These are phyloP conservation scores for Bryoglossum gracile DNA, from an alignment of 495 filamentous ascomycete genomes.

Conservation along the genomic window DNA sequence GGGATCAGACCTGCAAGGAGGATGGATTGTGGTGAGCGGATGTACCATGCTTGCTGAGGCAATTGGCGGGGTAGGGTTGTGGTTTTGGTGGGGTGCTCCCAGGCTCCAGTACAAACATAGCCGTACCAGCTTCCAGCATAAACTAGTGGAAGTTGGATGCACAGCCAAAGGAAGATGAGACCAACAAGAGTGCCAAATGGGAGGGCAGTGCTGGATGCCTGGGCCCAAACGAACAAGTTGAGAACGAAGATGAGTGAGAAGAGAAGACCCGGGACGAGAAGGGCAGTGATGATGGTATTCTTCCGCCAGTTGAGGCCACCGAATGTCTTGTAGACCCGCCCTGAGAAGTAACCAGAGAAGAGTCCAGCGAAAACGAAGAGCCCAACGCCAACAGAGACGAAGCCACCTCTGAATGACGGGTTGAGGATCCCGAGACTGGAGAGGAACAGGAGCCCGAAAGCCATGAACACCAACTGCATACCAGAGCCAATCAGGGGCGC, in stretches of 20 bases:
- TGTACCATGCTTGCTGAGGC: conserved; percentile 76
- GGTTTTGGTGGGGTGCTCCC: conserved; percentile 87
- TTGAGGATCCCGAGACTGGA: conserved; percentile 80
- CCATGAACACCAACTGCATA: conserved; percentile 86
- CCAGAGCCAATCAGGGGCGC: conserved; percentile 85
- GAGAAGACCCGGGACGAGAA: conserved; percentile 76
- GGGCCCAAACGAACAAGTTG: conserved; percentile 91
- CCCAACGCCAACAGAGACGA: conserved; percentile 79
- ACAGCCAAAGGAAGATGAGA: conserved; percentile 75
- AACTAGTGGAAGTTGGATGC: conserved; percentile 84
- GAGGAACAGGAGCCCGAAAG: conserved; percentile 66
- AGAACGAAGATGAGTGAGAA: conserved; percentile 76
- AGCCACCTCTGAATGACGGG: conserved; percentile 86
- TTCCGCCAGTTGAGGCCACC: conserved; percentile 71
- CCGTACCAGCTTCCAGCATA: conserved; percentile 81
- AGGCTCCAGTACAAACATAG: conserved; percentile 55
- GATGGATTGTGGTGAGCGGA: conserved; percentile 51
- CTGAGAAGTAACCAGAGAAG: conserved; percentile 91
- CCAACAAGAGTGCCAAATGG: conserved; percentile 79
- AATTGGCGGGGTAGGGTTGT: conserved; percentile 66
- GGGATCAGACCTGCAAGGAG: conserved; percentile 77
- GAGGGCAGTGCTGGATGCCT: conserved; percentile 84
- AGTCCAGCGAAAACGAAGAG: conserved; percentile 83
- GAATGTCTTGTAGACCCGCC: conserved; percentile 79
- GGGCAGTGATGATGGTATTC: conserved; percentile 77